A percentile compares a stretch with the other conserved stretches of the same genome.
Conservation (phyloP, 306 rosid genomes). For the Malus sieversii region DNA sequence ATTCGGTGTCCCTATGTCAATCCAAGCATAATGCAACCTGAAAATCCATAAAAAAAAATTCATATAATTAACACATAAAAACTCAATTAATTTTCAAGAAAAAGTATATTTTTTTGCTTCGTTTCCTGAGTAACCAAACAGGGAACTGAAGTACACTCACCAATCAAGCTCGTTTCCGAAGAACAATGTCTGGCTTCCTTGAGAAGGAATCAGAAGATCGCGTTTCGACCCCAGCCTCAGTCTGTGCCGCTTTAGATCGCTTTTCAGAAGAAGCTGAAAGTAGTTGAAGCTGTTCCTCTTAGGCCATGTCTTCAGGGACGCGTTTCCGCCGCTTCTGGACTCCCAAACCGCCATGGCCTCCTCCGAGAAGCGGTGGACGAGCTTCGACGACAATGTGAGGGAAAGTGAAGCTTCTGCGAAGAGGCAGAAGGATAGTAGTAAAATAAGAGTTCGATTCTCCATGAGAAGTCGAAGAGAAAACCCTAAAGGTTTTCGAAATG, state of each 20-base stretch:
- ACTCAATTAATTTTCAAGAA: neutral
- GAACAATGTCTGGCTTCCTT: conserved; percentile 64
- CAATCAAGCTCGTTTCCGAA: conserved; percentile 86
- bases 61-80: neutral
- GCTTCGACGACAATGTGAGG: conserved; percentile 34
- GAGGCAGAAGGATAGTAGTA: neutral
- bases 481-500: neutral
- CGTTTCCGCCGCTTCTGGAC: conserved; percentile 10
- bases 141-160: conserved; percentile 31
- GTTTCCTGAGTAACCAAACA: neutral
- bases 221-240: conserved; percentile 37
- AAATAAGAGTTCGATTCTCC: conserved; percentile 12
- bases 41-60: neutral
- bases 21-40: conserved; percentile 94
- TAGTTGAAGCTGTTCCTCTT: conserved; percentile 36
- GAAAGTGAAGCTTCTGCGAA: neutral
- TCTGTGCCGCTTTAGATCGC: conserved; percentile 52
- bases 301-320: conserved; percentile 33
- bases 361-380: conserved; percentile 74
- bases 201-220: conserved; percentile 60
- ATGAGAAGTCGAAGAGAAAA: neutral
- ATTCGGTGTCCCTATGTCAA: conserved; percentile 84
- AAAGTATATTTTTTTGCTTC: neutral
- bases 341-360: conserved; percentile 40
- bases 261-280: conserved; percentile 38